Percentiles rank a stretch among this genome's conserved stretches.
Evolutionary conservation across 495 filamentous ascomycete species (phyloP).

Genomic region (Penicillium psychrofluorescens): DNA sequence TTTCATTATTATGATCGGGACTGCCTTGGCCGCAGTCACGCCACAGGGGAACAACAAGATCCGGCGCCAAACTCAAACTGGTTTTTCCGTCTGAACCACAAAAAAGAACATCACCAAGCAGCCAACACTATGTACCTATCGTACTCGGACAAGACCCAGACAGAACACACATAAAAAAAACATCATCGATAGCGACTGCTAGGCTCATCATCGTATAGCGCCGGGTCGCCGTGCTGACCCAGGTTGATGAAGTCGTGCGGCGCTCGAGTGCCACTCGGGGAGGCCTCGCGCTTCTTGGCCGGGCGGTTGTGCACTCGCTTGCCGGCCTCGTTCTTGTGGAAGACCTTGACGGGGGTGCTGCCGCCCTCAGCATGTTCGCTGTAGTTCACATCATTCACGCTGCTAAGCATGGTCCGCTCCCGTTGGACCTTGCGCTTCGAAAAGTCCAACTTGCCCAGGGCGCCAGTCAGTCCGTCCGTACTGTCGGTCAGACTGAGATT

Average conservation of each 20-base stretch:
- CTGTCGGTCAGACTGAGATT: slow-evolving; percentile 58
- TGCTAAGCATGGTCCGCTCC: slow-evolving; percentile 78
- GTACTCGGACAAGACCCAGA: too few species aligned
- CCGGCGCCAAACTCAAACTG: too few species aligned
- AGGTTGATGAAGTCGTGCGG: slow-evolving; percentile 71
- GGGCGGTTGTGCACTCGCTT: slow-evolving; percentile 35
- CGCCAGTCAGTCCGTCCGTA: slow-evolving; percentile 85
- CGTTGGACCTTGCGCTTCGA: slow-evolving; percentile 68
- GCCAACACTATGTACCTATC: too few species aligned
- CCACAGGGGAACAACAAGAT: too few species aligned
- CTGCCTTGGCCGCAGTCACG: too few species aligned
- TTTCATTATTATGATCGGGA: too few species aligned
- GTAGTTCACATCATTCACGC: slow-evolving; percentile 71
- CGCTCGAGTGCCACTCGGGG: slow-evolving; percentile 55
- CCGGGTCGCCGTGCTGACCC: slow-evolving; percentile 76
- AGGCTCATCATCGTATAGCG: slow-evolving; percentile 60
- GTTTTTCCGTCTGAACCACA: too few species aligned
- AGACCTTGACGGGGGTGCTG: slow-evolving; percentile 63
- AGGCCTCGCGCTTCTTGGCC: slow-evolving; percentile 42
- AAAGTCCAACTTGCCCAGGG: slow-evolving; percentile 75
- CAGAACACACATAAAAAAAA: slow-evolving; percentile 2
- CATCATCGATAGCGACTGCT: slow-evolving; percentile 31
- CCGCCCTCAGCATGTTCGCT: slow-evolving; percentile 51
- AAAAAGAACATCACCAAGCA: too few species aligned
- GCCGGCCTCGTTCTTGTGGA: slow-evolving; percentile 60